Percentiles rank a stretch among this genome's conserved stretches.
Conservation (phyloP, 2,329 filamentous ascomycete genomes). For the Cercospora brassicicola region DNA sequence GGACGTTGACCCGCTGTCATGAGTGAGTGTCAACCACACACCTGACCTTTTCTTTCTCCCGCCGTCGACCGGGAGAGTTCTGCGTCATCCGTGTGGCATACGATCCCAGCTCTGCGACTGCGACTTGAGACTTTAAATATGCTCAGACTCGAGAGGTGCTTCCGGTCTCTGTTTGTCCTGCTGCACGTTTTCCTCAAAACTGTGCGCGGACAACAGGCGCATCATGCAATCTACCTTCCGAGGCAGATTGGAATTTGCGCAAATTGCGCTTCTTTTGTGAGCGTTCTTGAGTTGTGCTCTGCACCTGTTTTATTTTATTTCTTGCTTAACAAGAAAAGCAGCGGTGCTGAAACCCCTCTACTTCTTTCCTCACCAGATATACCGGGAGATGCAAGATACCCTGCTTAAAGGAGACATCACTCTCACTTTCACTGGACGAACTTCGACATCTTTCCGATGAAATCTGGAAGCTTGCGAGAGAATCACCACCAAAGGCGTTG, state of each 20-base stretch:
- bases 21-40: slow-evolving; percentile 39
- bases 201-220: slow-evolving; percentile 40
- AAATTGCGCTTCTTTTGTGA: slow-evolving; percentile 40
- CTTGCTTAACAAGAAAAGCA: slow-evolving; percentile 7
- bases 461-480: slow-evolving; percentile 28
- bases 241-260: slow-evolving; percentile 34
- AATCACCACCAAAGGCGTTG: slow-evolving; percentile 31
- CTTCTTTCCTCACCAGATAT: slow-evolving; percentile 25
- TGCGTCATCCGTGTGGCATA: slow-evolving; percentile 43
- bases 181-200: slow-evolving; percentile 14
- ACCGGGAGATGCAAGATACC: slow-evolving; percentile 26
- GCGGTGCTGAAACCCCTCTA: slow-evolving; percentile 29
- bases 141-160: slow-evolving; percentile 35
- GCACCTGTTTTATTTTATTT: slow-evolving; percentile 29
- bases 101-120: slow-evolving; percentile 30
- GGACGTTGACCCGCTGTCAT: slow-evolving; percentile 42
- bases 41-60: slow-evolving; percentile 48
- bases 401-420: neutral
- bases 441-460: slow-evolving; percentile 18
- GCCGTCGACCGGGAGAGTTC: slow-evolving; percentile 40
- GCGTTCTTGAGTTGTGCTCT: slow-evolving; percentile 41
- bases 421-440: slow-evolving; percentile 24
- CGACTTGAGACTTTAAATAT: slow-evolving; percentile 39
- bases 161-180: slow-evolving; percentile 26
- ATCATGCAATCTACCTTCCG: slow-evolving; percentile 41